Conservation (phyloP, 306 rosid species). For the Geum urbanum region DNA sequence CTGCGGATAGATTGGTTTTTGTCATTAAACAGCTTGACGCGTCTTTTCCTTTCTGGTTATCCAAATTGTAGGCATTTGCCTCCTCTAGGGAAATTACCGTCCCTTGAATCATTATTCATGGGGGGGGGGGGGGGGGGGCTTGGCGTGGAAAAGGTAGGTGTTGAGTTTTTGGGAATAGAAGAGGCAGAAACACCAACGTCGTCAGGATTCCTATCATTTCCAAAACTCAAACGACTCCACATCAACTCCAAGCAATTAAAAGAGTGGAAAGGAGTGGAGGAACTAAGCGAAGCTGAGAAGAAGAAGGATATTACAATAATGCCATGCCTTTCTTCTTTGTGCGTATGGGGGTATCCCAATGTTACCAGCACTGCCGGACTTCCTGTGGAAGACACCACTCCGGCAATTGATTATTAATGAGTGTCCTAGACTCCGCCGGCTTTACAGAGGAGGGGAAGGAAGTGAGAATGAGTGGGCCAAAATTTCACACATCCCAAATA, state of each 20-base stretch:
- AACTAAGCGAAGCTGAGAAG: not conserved
- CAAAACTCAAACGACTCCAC: not conserved
- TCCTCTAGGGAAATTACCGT: slow-evolving; percentile 17
- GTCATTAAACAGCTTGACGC: not conserved
- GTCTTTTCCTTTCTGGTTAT: not conserved
- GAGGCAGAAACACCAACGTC: not conserved
- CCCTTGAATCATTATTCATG: not conserved
- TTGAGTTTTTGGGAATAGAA: slow-evolving; percentile 13
- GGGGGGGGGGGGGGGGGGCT: rapidly evolving
- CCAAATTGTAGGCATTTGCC: not conserved
- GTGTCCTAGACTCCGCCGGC: not conserved
- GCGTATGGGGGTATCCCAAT: rapidly evolving
- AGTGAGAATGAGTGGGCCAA: not conserved
- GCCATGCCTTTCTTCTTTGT: not conserved
- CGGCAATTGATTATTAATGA: not conserved
- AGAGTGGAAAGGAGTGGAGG: not conserved
- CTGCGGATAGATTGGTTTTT: slow-evolving; percentile 3
- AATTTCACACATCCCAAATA: slow-evolving; percentile 18
- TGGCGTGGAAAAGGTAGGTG: not conserved
- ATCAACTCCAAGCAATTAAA: rapidly evolving
- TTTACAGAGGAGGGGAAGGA: slow-evolving; percentile 2
- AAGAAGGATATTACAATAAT: not conserved
- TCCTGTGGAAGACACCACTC: slow-evolving; percentile 14
- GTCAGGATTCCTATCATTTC: not conserved
- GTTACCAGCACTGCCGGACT: slow-evolving; percentile 10